Base-by-base conservation (phyloP, 306 rosid genomes). In the Alnus glutinosa region DNA sequence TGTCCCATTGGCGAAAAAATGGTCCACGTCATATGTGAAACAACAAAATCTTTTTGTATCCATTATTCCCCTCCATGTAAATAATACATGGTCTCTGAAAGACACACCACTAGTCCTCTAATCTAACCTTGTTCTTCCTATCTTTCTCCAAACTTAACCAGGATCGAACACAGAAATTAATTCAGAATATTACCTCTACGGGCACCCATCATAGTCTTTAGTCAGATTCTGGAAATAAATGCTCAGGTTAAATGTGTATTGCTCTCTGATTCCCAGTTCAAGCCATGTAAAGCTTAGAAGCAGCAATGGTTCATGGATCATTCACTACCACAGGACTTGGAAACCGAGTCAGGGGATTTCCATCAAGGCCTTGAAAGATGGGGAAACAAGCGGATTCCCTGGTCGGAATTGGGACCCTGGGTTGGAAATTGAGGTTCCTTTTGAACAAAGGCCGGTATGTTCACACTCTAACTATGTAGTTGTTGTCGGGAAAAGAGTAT, bases 371-470 rank as follows among this genome's bases (percentile, higher is more conserved):
- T 74, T 91, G 77, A 89, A 83, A 75, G 96, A 90, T 11, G 98
- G 97, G 42, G 97, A 73, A 82, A 88, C 87, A 42, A 88, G 93
- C 10, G 90, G 92, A 61, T 92, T 88, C 71, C 91, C 86, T 1
- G 92, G 97, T 51, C 90, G 81, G 70, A 95, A 91, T 80, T 95
- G 97, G 97, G 92, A 95, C 57, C 96, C 97, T 9, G 94, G 90
- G 63, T 76, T 91, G 87, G 98, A 95, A 86, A 84, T 93, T 71
- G 99, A 86, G 79, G 97, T 95, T 85, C 97, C 99, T 44, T 95
- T 86, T 74, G 97, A 95, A 79, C 99, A 91, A 87, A 92, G 98
- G 70, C 98, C 96, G 92, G 97, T 93, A 91, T 30, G 89, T 87
- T 5, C 44, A 14, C 68, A n/a, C 34, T 13, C 37, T 37, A 74